Conservation (phyloP, 2,329 filamentous ascomycete genomes). For the Sarocladium oryzae region DNA sequence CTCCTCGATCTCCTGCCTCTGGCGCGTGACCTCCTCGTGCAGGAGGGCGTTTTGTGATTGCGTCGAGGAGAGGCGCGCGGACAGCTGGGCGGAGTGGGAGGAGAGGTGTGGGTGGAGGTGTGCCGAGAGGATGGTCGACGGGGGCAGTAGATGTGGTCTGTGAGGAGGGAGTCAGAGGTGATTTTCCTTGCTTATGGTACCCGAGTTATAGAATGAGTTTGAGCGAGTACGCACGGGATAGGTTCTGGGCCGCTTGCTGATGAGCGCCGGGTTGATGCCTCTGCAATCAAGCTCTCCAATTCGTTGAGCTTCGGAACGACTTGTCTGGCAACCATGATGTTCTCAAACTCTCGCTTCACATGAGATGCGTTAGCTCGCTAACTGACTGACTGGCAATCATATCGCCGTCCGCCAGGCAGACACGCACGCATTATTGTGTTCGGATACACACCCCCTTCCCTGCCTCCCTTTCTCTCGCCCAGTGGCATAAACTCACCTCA, state of each 20-base stretch:
- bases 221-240: no score
- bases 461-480: no score
- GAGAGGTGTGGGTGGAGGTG: slow-evolving; percentile 48
- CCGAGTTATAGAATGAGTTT: no score
- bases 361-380: no score
- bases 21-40: slow-evolving; percentile 42
- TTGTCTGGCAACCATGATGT: slow-evolving; percentile 42
- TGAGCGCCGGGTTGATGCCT: slow-evolving; percentile 33
- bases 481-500: no score
- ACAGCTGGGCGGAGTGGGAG: slow-evolving; percentile 48
- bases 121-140: slow-evolving; percentile 44
- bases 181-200: no score
- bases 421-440: no score
- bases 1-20: slow-evolving; percentile 48
- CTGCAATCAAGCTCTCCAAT: slow-evolving; percentile 48
- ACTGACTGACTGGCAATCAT: no score
- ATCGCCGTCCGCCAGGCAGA: no score
- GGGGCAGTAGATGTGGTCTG: slow-evolving; percentile 51
- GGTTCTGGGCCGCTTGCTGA: slow-evolving; percentile 25
- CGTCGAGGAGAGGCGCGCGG: slow-evolving; percentile 48
- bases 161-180: no score
- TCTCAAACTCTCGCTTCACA: slow-evolving; percentile 48
- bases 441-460: no score
- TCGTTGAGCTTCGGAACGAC: slow-evolving; percentile 54
- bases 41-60: slow-evolving; percentile 51